phyloP scores from a whole-genome alignment of 495 filamentous ascomycete species.

The Aspergillus haitiensis region DNA sequence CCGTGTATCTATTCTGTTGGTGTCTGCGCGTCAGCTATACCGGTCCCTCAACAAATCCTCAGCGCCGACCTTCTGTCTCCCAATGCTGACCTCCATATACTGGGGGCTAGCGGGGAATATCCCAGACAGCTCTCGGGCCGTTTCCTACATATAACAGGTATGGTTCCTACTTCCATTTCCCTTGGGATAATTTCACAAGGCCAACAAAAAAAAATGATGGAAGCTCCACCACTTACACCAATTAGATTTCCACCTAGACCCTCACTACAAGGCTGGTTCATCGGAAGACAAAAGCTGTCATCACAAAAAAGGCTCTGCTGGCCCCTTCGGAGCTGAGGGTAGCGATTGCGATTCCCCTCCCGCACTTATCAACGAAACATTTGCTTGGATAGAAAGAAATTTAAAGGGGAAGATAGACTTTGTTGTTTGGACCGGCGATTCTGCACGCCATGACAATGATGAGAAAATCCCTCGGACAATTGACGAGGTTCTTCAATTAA shows the following conservation, averaged over 20 bases:
- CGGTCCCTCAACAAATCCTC: slow-evolving; percentile 19
- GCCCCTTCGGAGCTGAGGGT: slow-evolving; percentile 78
- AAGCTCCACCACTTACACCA: not conserved
- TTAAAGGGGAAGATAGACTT: slow-evolving; percentile 87
- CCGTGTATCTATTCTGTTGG: slow-evolving; percentile 13
- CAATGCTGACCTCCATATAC: not conserved
- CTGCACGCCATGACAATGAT: slow-evolving; percentile 92
- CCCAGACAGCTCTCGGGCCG: slow-evolving; percentile 52
- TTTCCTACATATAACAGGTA: slow-evolving; percentile 96
- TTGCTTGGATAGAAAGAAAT: slow-evolving; percentile 86
- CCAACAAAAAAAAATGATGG: not conserved
- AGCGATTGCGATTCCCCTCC: slow-evolving; percentile 85
- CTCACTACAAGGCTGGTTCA: slow-evolving; percentile 74
- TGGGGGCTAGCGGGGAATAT: not conserved
- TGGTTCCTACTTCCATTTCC: slow-evolving; percentile 16
- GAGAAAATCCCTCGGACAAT: slow-evolving; percentile 73
- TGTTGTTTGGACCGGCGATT: slow-evolving; percentile 96
- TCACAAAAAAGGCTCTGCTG: slow-evolving; percentile 71
- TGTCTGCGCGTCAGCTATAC: slow-evolving; percentile 21
- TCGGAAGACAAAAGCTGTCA: slow-evolving; percentile 76
- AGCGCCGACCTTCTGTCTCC: not conserved
- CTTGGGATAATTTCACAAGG: not conserved
- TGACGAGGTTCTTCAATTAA: slow-evolving; percentile 71
- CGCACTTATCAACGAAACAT: slow-evolving; percentile 81
- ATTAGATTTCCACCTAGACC: slow-evolving; percentile 86